Evolutionary conservation across 2,329 filamentous ascomycete species (phyloP).

Genomic region (Aschersonia sp.): DNA sequence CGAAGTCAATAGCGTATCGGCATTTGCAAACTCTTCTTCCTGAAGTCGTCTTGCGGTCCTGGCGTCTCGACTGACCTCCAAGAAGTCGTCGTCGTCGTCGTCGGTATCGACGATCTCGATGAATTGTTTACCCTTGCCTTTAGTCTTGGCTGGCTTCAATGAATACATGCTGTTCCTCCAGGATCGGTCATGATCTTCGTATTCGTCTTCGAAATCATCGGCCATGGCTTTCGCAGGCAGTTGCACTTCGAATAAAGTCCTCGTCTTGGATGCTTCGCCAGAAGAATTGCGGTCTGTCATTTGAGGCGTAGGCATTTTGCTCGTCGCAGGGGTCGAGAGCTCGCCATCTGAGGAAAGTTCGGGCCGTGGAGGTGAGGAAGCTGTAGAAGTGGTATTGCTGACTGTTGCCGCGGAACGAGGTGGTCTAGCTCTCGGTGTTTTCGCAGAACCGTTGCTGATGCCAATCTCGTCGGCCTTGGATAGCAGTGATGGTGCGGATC

Average conservation of each 20-base stretch:
- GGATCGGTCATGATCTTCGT: constrained; percentile 4
- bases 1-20: not conserved
- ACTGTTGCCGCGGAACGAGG: constrained; percentile 6
- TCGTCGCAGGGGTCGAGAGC: constrained; percentile 21
- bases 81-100: constrained; percentile 16
- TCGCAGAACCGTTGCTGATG: constrained; percentile 2
- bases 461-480: not conserved
- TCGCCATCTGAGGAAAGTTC: constrained; percentile 16
- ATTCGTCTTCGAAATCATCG: constrained; percentile 11
- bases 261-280: constrained; percentile 1
- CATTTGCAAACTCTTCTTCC: constrained; percentile 15
- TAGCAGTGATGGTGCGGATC: not conserved
- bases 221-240: constrained; percentile 9
- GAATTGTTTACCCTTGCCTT: constrained; percentile 25
- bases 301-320: constrained; percentile 19
- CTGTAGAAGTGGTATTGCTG: constrained; percentile 5
- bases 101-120: constrained; percentile 25
- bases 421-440: constrained; percentile 12
- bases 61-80: constrained; percentile 13
- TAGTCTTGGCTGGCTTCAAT: constrained; percentile 22
- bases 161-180: constrained; percentile 28
- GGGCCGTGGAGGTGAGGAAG: constrained; percentile 8
- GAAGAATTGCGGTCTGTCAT: constrained; percentile 7
- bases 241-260: constrained; percentile 14
- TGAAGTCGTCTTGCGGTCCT: constrained; percentile 20